These are phyloP conservation scores for Quercus phellos DNA, from an alignment of 331 rosid genomes.

Conservation along the genomic window DNA sequence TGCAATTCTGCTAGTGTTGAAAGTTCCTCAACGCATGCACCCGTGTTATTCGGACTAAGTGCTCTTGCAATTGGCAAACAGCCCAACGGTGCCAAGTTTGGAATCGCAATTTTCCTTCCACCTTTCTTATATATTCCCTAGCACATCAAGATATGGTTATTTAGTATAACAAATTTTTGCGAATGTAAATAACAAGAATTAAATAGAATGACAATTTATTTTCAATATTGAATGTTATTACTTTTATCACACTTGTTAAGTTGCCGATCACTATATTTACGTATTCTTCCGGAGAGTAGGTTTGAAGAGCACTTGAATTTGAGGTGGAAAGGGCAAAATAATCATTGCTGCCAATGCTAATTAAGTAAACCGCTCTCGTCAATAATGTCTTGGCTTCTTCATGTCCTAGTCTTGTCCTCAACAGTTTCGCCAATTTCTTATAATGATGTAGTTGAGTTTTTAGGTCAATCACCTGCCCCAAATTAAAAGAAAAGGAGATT, in stretches of 20 bases:
- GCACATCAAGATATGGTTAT: neutral
- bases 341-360: conserved; percentile 46
- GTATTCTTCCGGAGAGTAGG: conserved; percentile 25
- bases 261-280: conserved; percentile 44
- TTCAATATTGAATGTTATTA: neutral
- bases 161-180: too few species aligned
- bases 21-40: conserved; percentile 8
- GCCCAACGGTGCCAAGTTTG: neutral
- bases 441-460: conserved; percentile 30
- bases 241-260: conserved; percentile 32
- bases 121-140: conserved; percentile 20
- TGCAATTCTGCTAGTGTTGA: conserved; percentile 15
- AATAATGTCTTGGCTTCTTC: conserved; percentile 25
- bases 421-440: conserved; percentile 28
- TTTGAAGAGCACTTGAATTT: conserved; percentile 1
- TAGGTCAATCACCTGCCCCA: conserved; percentile 31
- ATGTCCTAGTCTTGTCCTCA: conserved; percentile 33
- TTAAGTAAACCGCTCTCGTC: conserved; percentile 41
- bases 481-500: too few species aligned
- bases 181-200: too few species aligned
- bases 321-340: conserved; percentile 8
- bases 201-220: too few species aligned
- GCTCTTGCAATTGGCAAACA: conserved; percentile 16
- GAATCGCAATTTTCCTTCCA: conserved; percentile 38
- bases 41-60: neutral